Evolutionary conservation across 2,329 filamentous ascomycete species (phyloP).

Genomic region (Paracoccidioides lutzii): DNA sequence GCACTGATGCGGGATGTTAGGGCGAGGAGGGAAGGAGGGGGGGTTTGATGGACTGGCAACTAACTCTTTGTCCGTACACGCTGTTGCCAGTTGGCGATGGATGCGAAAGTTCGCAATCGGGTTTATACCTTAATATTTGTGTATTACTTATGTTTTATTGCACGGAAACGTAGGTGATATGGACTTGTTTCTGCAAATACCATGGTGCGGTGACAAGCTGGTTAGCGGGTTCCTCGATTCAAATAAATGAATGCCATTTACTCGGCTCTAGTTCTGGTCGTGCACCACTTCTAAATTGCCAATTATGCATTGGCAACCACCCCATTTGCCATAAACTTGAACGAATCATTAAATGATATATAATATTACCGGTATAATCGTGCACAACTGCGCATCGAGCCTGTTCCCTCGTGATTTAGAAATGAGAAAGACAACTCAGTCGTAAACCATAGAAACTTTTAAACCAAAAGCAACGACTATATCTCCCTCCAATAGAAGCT

Average conservation of each 20-base stretch:
- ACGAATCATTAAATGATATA: too few relatives aligned
- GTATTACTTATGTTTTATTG: background rate
- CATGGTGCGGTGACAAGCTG: background rate
- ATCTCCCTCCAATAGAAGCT: conserved; percentile 19
- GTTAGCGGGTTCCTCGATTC: background rate
- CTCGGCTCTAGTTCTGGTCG: background rate
- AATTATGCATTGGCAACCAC: too few relatives aligned
- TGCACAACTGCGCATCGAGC: too few relatives aligned
- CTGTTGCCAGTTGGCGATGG: background rate
- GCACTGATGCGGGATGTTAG: conserved; percentile 78
- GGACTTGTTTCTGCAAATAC: background rate
- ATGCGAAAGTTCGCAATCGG: background rate
- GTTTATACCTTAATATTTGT: background rate
- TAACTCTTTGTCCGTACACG: background rate
- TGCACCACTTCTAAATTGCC: too few relatives aligned
- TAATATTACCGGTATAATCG: too few relatives aligned
- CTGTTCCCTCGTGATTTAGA: too few relatives aligned
- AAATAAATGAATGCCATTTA: background rate
- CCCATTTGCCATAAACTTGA: too few relatives aligned
- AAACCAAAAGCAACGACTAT: conserved; percentile 2
- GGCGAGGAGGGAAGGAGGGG: conserved; percentile 50
- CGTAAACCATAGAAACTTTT: background rate
- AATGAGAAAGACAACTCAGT: too few relatives aligned
- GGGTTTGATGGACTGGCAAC: background rate
- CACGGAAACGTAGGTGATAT: background rate